Percentiles rank a stretch among this genome's conserved stretches.
Conservation (phyloP, 345 rosid species). For the Syzygium aromaticum region DNA sequence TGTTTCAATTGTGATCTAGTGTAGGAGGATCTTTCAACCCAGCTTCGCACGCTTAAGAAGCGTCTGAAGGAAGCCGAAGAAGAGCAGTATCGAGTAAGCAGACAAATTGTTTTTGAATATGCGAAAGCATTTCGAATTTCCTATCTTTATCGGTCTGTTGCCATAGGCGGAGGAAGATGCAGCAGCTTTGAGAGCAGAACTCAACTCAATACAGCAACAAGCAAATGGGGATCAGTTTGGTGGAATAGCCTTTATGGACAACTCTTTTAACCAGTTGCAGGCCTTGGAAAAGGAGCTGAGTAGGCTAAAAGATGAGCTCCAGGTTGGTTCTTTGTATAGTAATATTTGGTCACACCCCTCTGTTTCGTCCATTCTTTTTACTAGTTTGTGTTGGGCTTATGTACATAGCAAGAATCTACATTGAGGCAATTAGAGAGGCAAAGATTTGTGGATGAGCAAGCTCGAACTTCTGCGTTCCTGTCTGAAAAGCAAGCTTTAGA, state of each 20-base stretch:
- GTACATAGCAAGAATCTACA: slow-evolving; percentile 50
- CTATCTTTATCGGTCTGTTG: slow-evolving; percentile 4
- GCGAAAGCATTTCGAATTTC: neutral
- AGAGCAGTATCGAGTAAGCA: slow-evolving; percentile 73
- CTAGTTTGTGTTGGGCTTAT: slow-evolving; percentile 17
- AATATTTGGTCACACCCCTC: neutral
- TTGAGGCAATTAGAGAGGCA: slow-evolving; percentile 63
- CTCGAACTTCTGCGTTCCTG: slow-evolving; percentile 42
- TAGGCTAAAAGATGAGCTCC: slow-evolving; percentile 48
- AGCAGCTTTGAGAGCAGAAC: slow-evolving; percentile 90
- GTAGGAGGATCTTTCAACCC: slow-evolving; percentile 93
- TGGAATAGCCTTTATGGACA: slow-evolving; percentile 37
- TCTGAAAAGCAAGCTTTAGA: slow-evolving; percentile 78
- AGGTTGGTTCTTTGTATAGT: slow-evolving; percentile 29
- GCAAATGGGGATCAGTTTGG: slow-evolving; percentile 36
- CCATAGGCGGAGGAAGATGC: slow-evolving; percentile 98
- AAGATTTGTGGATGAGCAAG: slow-evolving; percentile 50
- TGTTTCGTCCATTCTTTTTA: neutral
- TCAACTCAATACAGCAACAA: slow-evolving; percentile 76
- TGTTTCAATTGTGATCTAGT: slow-evolving; percentile 20
- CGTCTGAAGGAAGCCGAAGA: slow-evolving; percentile 89
- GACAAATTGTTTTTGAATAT: slow-evolving; percentile 7
- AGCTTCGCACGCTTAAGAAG: slow-evolving; percentile 78
- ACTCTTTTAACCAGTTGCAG: slow-evolving; percentile 47
- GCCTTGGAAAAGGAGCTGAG: slow-evolving; percentile 68